These are phyloP conservation scores for Penicillium crustosum DNA, from an alignment of 2,329 filamentous ascomycete genomes.

Conservation along the genomic window DNA sequence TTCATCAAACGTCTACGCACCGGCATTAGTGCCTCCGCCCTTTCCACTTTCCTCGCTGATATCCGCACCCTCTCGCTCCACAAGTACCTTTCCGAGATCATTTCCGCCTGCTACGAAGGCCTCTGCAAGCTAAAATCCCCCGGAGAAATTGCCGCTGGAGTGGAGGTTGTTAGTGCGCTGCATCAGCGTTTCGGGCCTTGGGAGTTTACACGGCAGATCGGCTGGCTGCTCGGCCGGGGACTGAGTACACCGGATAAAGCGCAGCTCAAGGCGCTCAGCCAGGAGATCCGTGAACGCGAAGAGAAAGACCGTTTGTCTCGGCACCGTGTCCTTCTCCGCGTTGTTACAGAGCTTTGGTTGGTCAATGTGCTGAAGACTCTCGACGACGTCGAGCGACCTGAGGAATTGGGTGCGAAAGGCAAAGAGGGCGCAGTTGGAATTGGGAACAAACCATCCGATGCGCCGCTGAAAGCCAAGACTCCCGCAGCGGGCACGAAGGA, in stretches of 20 bases:
- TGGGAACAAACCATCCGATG: constrained; percentile 51
- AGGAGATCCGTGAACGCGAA: constrained; percentile 86
- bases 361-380: constrained; percentile 83
- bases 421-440: constrained; percentile 51
- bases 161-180: constrained; percentile 91
- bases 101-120: constrained; percentile 92
- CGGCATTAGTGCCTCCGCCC: constrained; percentile 75
- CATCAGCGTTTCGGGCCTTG: constrained; percentile 89
- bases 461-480: constrained; percentile 61
- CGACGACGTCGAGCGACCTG: constrained; percentile 64
- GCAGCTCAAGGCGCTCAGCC: constrained; percentile 71
- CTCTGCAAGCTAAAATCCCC: constrained; percentile 87
- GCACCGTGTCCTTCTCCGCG: constrained; percentile 80
- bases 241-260: constrained; percentile 88
- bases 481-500: constrained; percentile 55
- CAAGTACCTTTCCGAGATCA: constrained; percentile 96
- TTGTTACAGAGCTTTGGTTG: constrained; percentile 95
- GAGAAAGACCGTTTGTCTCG: constrained; percentile 89
- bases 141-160: constrained; percentile 85
- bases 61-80: constrained; percentile 86
- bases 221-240: constrained; percentile 88
- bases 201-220: constrained; percentile 88
- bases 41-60: constrained; percentile 83
- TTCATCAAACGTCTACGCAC: constrained; percentile 96
- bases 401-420: constrained; percentile 57